Base-by-base conservation (phyloP, 352 stramenopile genomes). In the Phytophthora megakarya region DNA sequence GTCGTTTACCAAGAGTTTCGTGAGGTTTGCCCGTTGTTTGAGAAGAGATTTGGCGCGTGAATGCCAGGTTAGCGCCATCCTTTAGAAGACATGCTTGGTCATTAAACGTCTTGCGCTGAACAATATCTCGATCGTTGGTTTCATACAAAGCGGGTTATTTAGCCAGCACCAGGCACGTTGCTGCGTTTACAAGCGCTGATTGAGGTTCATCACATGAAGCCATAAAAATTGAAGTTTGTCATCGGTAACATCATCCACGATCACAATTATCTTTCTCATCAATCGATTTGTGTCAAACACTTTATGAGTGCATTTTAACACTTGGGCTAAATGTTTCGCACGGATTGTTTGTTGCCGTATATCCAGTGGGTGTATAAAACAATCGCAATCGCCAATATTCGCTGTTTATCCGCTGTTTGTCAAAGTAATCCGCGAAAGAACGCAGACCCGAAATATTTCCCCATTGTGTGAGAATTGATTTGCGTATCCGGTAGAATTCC, bases 241-340 rank as follows among this genome's bases (percentile, higher is more conserved):
- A 10, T 42, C 35, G 10, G 43, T 63, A 13, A 46, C 43, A 38
- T 48, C 54, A 18, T 63, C 42, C 23, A 7, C 28, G 10, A 53
- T 48, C 12, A 49, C 22, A 2, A 32, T 5, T 32, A 50, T 5
- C 18, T 45, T 61, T n/a, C 26, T 25, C 2, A 51, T 19, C 9
- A 51, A 30, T 1, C 52, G 25, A 12, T 22, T 28, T 4, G 26
- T 32, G 26, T 32, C 26, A 9, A 32, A 32, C 26, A 32, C 9
- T 32, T 32, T 32, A 9, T 32, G 9, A 32, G 26, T 32, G 26
- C 9, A 5, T 5, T 32, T 61, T 61, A 8, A 52, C 40, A 8
- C 35, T 57, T 38, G 37, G 21, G n/a, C 9, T 52, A 28, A 51
- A 61, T 2, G 40, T 44, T 52, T 61, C 40, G 33, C 40, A 52